Evolutionary conservation across 106 monocot species (phyloP).

Genomic region (Amphibolis antarctica): DNA sequence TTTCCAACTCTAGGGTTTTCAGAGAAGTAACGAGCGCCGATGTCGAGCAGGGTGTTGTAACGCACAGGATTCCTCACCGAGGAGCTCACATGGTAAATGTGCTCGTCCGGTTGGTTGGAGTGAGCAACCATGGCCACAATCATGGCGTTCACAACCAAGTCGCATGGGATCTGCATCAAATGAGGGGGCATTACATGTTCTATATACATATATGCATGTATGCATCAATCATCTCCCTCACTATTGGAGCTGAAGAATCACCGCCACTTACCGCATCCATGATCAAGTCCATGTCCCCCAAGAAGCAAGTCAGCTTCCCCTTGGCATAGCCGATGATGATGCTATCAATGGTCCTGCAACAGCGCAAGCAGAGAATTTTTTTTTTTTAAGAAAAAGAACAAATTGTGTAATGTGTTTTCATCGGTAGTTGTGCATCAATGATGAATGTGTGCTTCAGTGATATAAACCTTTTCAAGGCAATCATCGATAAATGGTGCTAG

Average conservation of each 20-base stretch:
- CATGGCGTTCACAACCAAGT: slow-evolving; percentile 80
- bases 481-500: too few species aligned
- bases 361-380: background rate
- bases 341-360: slow-evolving; percentile 53
- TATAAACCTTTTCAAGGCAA: too few species aligned
- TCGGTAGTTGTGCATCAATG: too few species aligned
- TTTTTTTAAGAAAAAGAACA: too few species aligned
- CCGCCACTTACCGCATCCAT: slow-evolving; percentile 57
- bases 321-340: slow-evolving; percentile 50
- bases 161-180: slow-evolving; percentile 46
- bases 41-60: slow-evolving; percentile 16
- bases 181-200: background rate
- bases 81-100: slow-evolving; percentile 53
- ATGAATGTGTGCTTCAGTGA: too few species aligned
- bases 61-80: slow-evolving; percentile 43
- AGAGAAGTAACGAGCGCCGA: slow-evolving; percentile 26
- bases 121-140: slow-evolving; percentile 42
- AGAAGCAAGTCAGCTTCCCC: slow-evolving; percentile 39
- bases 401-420: too few species aligned
- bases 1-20: slow-evolving; percentile 41
- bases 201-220: too few species aligned
- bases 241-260: too few species aligned
- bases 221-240: too few species aligned
- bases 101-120: slow-evolving; percentile 18
- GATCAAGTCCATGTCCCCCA: slow-evolving; percentile 30